A percentile compares a stretch with the other conserved stretches of the same genome.
These are phyloP conservation scores for Claviceps sp. DNA, from an alignment of 2,329 filamentous ascomycete genomes.

Conservation along the genomic window DNA sequence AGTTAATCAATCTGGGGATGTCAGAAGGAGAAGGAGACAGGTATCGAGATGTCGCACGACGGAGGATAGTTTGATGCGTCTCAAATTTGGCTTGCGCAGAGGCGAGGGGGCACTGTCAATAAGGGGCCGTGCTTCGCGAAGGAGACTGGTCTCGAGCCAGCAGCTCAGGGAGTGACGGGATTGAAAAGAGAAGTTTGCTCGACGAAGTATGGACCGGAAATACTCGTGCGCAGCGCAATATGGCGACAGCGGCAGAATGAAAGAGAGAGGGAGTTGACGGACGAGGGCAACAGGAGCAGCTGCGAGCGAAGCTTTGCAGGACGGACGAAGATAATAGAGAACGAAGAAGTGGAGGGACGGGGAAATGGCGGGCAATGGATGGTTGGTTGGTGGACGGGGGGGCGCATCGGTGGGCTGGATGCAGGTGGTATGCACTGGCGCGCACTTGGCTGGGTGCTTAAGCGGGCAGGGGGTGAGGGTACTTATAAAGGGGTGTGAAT, in stretches of 20 bases:
- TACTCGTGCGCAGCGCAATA: neutral
- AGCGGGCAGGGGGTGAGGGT: neutral
- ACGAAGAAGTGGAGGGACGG: slow-evolving; percentile 5
- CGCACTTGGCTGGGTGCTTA: neutral
- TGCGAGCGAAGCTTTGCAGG: slow-evolving; percentile 1
- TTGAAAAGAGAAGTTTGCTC: neutral
- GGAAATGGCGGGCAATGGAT: slow-evolving; percentile 3
- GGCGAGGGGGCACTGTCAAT: neutral
- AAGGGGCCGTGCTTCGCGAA: slow-evolving; percentile 3
- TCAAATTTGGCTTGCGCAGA: slow-evolving; percentile 10
- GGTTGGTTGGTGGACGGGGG: slow-evolving; percentile 3
- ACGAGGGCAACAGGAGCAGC: slow-evolving; percentile 2
- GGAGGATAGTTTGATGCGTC: neutral
- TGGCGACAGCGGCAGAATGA: slow-evolving; percentile 1
- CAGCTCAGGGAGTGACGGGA: slow-evolving; percentile 1
- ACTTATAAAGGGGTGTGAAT: neutral
- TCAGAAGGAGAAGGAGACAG: neutral
- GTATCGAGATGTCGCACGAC: slow-evolving; percentile 6
- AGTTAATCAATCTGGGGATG: slow-evolving; percentile 8
- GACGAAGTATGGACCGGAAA: neutral
- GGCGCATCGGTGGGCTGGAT: neutral
- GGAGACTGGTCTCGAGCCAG: neutral
- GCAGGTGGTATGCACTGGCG: slow-evolving; percentile 4
- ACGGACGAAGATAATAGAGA: slow-evolving; percentile 7
- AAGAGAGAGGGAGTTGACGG: slow-evolving; percentile 1